A percentile compares a stretch with the other conserved stretches of the same genome.
Conservation (phyloP, 2,329 filamentous ascomycete genomes). For the Phaeosphaeria sp. region DNA sequence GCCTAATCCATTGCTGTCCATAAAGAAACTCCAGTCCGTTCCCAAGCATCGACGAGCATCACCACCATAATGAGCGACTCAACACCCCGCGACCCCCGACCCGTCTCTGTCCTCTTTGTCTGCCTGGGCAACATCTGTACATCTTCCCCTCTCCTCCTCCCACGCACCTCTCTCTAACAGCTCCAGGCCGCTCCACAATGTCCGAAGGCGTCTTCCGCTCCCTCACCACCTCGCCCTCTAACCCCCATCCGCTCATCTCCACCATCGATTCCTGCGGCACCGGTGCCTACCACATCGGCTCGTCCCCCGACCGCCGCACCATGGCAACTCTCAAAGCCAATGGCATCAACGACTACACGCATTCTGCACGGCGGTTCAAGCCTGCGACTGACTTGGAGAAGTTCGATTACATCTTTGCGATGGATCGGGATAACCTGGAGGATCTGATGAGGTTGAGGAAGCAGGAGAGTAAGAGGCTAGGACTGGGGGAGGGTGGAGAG, state of each 20-base stretch:
- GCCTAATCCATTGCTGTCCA: background rate
- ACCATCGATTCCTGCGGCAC: slow-evolving; percentile 90
- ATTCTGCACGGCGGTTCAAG: slow-evolving; percentile 76
- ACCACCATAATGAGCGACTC: slow-evolving; percentile 13
- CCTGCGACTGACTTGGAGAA: slow-evolving; percentile 73
- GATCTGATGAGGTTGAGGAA: slow-evolving; percentile 68
- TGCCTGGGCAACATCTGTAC: slow-evolving; percentile 95
- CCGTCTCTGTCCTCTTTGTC: slow-evolving; percentile 84
- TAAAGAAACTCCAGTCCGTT: background rate
- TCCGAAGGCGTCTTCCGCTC: slow-evolving; percentile 90
- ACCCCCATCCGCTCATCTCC: slow-evolving; percentile 60
- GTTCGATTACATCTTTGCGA: slow-evolving; percentile 94
- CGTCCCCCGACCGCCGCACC: slow-evolving; percentile 80
- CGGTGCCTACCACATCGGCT: slow-evolving; percentile 81
- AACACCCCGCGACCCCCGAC: slow-evolving; percentile 21
- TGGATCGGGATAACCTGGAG: slow-evolving; percentile 84
- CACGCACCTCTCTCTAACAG: slow-evolving; percentile 40
- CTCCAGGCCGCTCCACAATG: slow-evolving; percentile 79
- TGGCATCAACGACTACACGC: slow-evolving; percentile 77
- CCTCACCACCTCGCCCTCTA: slow-evolving; percentile 52
- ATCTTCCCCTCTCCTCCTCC: slow-evolving; percentile 14
- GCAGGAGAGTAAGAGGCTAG: slow-evolving; percentile 55
- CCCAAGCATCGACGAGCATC: background rate
- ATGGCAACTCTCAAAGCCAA: slow-evolving; percentile 77
- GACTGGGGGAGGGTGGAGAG: slow-evolving; percentile 30